Evolutionary conservation across 306 rosid species (phyloP), one percentile per base, ranked within the genome.

Genomic region (Prosopis cineraria): DNA sequence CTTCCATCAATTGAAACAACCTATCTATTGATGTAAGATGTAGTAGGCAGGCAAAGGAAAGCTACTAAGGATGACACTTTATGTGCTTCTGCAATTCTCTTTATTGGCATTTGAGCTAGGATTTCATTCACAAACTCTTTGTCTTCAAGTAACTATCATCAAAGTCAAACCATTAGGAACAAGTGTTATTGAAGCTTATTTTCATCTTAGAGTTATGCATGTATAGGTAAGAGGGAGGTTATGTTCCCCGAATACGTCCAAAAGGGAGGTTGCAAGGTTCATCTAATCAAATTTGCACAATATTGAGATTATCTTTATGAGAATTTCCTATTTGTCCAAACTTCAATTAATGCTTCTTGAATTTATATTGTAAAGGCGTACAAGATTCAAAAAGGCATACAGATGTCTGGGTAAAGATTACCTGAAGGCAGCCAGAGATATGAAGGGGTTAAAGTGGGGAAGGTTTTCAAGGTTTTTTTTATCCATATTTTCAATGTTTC

Each of bases 111-210:
- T 34, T 6, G 1, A 34, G 37, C 37, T 34, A 34, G 37, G 3
- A 34, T 6, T 34, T 34, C 5, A 6, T 34, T 34, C 37, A 34
- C 37, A 34, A 34, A 34, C 37, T 34, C 37, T 34, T 34, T 6
- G 1, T 34, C 37, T 34, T 55, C 75, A 44, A 91, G 86, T 74
- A 93, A 4, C 98, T 93, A 83, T 48, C 45, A 62, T 7, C 50
- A 76, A 37, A 79, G 8, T 22, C 12, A 56, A 82, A n/a, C 16
- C 53, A 53, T 76, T 36, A 68, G 47, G 11, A 66, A 53, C 41
- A n/a, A n/a, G n/a, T 39, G 58, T 40, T 34, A 55, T 58, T 52
- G 29, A 52, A 66, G 22, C 24, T n/a, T 41, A 55, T 44, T 55
- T 48, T 52, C 69, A 69, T 43, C 52, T 34, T 41, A 78, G 70